A percentile compares a stretch with the other conserved stretches of the same genome.
phyloP scores from a whole-genome alignment of 2,329 filamentous ascomycete genomes.

The Cladosporium halotolerans region DNA sequence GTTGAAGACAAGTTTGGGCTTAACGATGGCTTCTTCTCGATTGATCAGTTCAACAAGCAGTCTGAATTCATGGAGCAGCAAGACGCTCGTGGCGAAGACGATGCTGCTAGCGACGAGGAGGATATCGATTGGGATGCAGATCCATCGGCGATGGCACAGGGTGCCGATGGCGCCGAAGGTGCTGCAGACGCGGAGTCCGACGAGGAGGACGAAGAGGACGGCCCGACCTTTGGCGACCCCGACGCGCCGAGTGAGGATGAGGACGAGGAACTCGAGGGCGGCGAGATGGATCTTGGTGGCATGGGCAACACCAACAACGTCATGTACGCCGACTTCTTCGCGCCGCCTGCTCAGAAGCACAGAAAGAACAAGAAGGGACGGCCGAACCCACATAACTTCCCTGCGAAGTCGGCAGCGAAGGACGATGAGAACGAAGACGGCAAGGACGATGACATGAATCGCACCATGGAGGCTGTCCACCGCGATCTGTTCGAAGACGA shows the following conservation, averaged over 20 bases:
- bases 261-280: slow-evolving; percentile 50
- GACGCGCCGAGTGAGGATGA: slow-evolving; percentile 64
- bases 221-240: slow-evolving; percentile 76
- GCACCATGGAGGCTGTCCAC: slow-evolving; percentile 79
- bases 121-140: slow-evolving; percentile 83
- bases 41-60: slow-evolving; percentile 94
- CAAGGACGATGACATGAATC: slow-evolving; percentile 62
- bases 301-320: slow-evolving; percentile 76
- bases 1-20: slow-evolving; percentile 73
- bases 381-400: slow-evolving; percentile 49
- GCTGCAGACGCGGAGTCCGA: slow-evolving; percentile 39
- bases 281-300: slow-evolving; percentile 48
- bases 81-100: slow-evolving; percentile 71
- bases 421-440: slow-evolving; percentile 33
- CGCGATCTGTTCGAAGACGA: slow-evolving; percentile 88
- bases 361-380: slow-evolving; percentile 50
- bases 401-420: slow-evolving; percentile 17
- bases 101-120: slow-evolving; percentile 73
- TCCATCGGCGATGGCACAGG: slow-evolving; percentile 48
- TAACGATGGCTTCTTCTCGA: slow-evolving; percentile 97
- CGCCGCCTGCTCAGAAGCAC: slow-evolving; percentile 69
- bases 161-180: slow-evolving; percentile 31
- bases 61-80: slow-evolving; percentile 84
- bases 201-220: slow-evolving; percentile 65
- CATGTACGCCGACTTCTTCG: slow-evolving; percentile 91